Base-by-base conservation (phyloP, 352 stramenopile genomes). In the Phytophthora quininea region DNA sequence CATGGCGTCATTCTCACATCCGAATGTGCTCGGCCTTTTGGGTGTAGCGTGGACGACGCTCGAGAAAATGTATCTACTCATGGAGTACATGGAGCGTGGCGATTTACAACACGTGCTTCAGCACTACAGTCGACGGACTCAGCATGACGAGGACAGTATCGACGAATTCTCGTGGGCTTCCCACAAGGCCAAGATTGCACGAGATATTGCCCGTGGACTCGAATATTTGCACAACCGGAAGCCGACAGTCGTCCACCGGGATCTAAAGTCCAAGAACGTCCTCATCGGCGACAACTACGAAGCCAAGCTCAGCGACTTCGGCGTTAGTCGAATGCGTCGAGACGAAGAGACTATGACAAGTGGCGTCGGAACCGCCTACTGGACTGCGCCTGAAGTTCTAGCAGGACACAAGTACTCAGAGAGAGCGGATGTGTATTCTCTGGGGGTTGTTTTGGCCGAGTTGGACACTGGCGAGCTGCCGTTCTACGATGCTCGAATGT, bases 261-360 rank as follows among this genome's bases (percentile, higher is more conserved):
- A 95, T 51, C 66, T 95, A 54, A 93, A 95, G 64, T 85, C 75
- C 48, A 82, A 89, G 64, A 93, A 93, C 50, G 76, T 93, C 48
- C 71, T 92, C 48, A 54, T 84, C 3, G 70, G 38, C 15, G 43
- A 69, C 7, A 58, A 62, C 10, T 57, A 74, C n/a, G 56, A 71
- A n/a, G 69, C 69, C 43, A 80, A 82, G 33, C 52, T 85, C 19
- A 71, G 73, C 33, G 77, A 81, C n/a, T 85, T 85, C 32, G 77
- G 77, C 12, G 62, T 73, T n/a, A 69, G 54, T 50, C 53, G 49
- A 4, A 27, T 62, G 29, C 30, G 45, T 29, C 40, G 38, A 48
- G 70, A 49, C 6, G 46, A 72, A 33, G 62, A 58, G 27, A 62
- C 61, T 11, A 81, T 86, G 77, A 86, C 77, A 0, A 67, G 56